Percentiles rank a stretch among this genome's conserved stretches.
Evolutionary conservation across 1,284 basidiomycete species (phyloP).

Genomic region (Dichomitus squalens): DNA sequence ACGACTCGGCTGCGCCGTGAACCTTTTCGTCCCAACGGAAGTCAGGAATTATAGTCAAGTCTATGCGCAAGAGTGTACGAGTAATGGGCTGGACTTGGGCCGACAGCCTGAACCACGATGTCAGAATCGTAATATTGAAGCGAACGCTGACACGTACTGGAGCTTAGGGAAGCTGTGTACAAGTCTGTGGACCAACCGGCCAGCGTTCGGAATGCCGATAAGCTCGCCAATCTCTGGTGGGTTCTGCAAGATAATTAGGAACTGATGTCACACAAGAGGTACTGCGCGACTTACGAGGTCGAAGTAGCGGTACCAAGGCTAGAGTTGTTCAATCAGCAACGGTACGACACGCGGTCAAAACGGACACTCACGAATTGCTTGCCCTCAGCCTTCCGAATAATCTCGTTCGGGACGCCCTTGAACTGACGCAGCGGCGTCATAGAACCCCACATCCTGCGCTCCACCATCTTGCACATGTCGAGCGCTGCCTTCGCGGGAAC

Average conservation of each 20-base stretch:
- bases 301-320: constrained; percentile 97
- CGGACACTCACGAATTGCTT: constrained; percentile 85
- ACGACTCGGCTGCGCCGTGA: constrained; percentile 86
- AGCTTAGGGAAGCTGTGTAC: constrained; percentile 97
- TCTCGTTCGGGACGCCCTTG: constrained; percentile 85
- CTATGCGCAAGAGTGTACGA: constrained; percentile 84
- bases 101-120: constrained; percentile 59
- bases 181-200: constrained; percentile 89
- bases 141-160: constrained; percentile 55
- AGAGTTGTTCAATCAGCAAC: constrained; percentile 7
- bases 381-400: constrained; percentile 91
- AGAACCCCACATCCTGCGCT: constrained; percentile 93
- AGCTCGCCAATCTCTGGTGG: constrained; percentile 92
- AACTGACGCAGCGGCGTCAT: constrained; percentile 99
- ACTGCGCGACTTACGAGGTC: constrained; percentile 62
- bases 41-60: constrained; percentile 91
- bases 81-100: constrained; percentile 96
- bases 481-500: constrained; percentile 89
- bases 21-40: constrained; percentile 98
- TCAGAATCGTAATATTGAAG: background rate
- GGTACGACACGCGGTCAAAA: background rate
- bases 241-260: constrained; percentile 36
- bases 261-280: background rate
- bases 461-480: constrained; percentile 97
- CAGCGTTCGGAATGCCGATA: constrained; percentile 91